Base-by-base conservation (phyloP, 2,329 filamentous ascomycete genomes). In the Rutstroemia sydowiana region DNA sequence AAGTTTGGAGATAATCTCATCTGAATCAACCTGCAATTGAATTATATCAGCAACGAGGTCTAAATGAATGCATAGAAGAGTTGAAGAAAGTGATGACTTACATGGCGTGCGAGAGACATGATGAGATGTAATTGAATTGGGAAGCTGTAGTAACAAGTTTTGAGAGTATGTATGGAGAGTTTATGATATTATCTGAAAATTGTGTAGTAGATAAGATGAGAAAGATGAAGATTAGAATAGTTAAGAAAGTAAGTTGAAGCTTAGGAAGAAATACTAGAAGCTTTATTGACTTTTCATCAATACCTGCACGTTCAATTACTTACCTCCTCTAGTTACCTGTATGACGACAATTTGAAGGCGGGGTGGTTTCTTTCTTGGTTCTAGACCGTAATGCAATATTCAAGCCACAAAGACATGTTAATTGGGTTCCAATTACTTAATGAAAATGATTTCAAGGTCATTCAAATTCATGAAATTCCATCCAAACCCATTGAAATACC, bases 1-100 rank as follows among this genome's bases (percentile, higher is more conserved):
- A 40, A 83, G 72, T 20, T 69, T 72, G 50, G 71, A 63, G 53
- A 83, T 69, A 49, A 84, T 74, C 58, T 81, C 73, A 55, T 79
- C 75, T 0, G 78, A 73, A 57, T 82, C 71, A 53, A 79, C 68
- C 73, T 79, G 46, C 6, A 73, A 34, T 18, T 42, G 42, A 13
- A 26, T 14, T 40, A 5, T 13, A 26, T 46, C 23, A 46, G 32
- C 7, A 21, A 13, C 5, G 13, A 5, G 11, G 21, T 26, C 21
- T 20, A 21, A 13, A 18, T 37, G 3, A 10, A 5, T n/a, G 14
- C 39, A 7, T 10, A 3, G 34, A 34, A n/a, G 8, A 5, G 16
- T 1, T n/a, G 14, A 8, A 18, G 20, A 16, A 30, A 42, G n/a
- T 9, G 18, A 16, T 3, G 20, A 61, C 64, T 59, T 65, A 75